Evolutionary conservation across 495 filamentous ascomycete species (phyloP), one percentile per base, ranked within the genome.

Genomic region (Aspergillus homomorphus): DNA sequence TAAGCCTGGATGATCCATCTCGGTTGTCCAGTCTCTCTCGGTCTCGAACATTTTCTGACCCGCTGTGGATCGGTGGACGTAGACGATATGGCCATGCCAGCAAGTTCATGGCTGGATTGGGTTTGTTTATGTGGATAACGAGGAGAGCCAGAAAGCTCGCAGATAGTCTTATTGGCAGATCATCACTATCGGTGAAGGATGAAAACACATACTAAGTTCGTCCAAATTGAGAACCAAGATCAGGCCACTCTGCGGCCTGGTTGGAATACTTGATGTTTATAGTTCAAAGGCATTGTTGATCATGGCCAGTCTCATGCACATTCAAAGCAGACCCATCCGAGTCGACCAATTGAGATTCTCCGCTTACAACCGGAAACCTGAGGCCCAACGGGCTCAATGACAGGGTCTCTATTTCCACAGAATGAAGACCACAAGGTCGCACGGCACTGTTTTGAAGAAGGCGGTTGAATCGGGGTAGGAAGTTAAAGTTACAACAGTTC

Each of bases 31-130:
- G 33, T 38, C 10, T 12, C 2, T 38, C 12, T 8, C 16, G 48
- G 48, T 26, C 48, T 26, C 22, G 48, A 51, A n/a, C 48, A 23
- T 6, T 19, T 26, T 28, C n/a, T n/a, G 48, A 51, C 48, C 48
- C 48, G 48, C 48, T 28, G 48, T 51, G 48, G 48, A 51, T 24
- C 48, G 23, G 21, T 30, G 15, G 15, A 19, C n/a, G 23, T 19
- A n/a, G 23, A 30, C 23, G 30, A 51, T 28, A 51, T 28, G 48
- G 24, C 24, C 6, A 28, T n/a, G 2, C 23, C 48, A 51, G 19
- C 48, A 4, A 18, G 15, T 30, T 16, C 4, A 21, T 6, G 45
- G 16, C 18, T 12, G 20, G 1, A 48, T 9, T 48, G 45, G 45
- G 45, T 48, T 22, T 48, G 19, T 15, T 14, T 19, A 19, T 51